Percentiles rank a stretch among this genome's conserved stretches.
Evolutionary conservation across 148 eudicot species (phyloP).

Genomic region (Fallopia convolvulus): DNA sequence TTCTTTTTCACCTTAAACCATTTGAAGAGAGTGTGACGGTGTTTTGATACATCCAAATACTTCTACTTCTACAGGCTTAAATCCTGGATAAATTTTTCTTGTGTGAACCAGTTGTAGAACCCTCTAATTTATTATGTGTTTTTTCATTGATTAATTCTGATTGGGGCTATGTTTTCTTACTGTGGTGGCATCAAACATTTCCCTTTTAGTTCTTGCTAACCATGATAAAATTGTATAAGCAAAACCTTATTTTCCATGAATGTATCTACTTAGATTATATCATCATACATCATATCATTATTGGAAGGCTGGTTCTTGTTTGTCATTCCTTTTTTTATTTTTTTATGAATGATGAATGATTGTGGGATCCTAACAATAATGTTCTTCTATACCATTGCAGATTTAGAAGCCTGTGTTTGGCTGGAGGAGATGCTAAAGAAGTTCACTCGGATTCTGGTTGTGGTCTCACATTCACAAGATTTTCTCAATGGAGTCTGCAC

Average conservation of each 20-base stretch:
- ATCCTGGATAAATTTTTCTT: neutral
- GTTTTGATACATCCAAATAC: neutral
- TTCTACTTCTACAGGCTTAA: neutral
- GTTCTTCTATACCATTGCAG: constrained; percentile 25
- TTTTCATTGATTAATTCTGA: neutral
- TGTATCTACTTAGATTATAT: neutral
- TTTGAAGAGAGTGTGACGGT: neutral
- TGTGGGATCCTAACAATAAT: neutral
- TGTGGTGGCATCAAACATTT: neutral
- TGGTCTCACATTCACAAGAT: constrained; percentile 95
- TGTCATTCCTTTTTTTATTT: neutral
- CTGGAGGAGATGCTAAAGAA: constrained; percentile 83
- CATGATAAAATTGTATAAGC: neutral
- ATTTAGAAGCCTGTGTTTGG: constrained; percentile 99
- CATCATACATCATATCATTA: neutral
- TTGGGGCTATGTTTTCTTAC: neutral
- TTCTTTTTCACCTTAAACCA: neutral
- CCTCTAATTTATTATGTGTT: neutral
- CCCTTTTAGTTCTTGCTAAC: neutral
- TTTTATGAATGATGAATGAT: neutral
- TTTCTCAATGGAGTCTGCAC: constrained; percentile 96
- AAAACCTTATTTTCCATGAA: neutral
- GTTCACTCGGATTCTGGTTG: constrained; percentile 82
- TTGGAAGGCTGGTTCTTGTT: neutral
- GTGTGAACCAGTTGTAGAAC: neutral